phyloP scores from a whole-genome alignment of 1,284 basidiomycete genomes.

The Cutaneotrichosporon sp. region DNA sequence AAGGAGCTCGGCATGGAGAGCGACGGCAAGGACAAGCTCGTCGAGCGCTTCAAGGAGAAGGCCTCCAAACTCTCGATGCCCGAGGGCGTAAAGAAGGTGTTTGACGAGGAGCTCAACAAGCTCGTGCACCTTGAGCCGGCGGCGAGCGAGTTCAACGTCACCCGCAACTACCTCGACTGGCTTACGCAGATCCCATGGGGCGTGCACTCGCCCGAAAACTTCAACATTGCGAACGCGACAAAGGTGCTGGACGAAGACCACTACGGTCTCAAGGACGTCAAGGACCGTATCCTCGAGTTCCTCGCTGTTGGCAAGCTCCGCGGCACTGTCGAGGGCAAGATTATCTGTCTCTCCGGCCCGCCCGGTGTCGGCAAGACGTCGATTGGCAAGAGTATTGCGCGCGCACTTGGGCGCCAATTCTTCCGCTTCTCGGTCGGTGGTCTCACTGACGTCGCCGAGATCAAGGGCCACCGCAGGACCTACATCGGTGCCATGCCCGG shows the following conservation, averaged over 20 bases:
- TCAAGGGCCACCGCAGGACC: constrained; percentile 95
- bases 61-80: constrained; percentile 88
- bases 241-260: constrained; percentile 92
- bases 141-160: constrained; percentile 94
- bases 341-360: constrained; percentile 93
- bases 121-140: constrained; percentile 86
- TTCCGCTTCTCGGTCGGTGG: constrained; percentile 87
- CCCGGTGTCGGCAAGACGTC: constrained; percentile 96
- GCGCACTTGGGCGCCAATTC: constrained; percentile 52
- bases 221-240: constrained; percentile 79
- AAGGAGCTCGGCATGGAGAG: constrained; percentile 91
- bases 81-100: constrained; percentile 85
- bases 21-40: constrained; percentile 95
- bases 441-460: constrained; percentile 95
- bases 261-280: constrained; percentile 92
- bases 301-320: constrained; percentile 94
- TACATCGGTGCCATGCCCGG: constrained; percentile 96
- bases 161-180: constrained; percentile 94
- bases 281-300: constrained; percentile 97
- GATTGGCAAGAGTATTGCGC: constrained; percentile 76
- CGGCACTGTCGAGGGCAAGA: constrained; percentile 97
- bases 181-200: constrained; percentile 97
- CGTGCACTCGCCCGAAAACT: constrained; percentile 90
- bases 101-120: constrained; percentile 95
- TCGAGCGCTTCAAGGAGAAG: constrained; percentile 93